Base-by-base conservation (phyloP, 441 rosid species). In the Corymbia calophylla region DNA sequence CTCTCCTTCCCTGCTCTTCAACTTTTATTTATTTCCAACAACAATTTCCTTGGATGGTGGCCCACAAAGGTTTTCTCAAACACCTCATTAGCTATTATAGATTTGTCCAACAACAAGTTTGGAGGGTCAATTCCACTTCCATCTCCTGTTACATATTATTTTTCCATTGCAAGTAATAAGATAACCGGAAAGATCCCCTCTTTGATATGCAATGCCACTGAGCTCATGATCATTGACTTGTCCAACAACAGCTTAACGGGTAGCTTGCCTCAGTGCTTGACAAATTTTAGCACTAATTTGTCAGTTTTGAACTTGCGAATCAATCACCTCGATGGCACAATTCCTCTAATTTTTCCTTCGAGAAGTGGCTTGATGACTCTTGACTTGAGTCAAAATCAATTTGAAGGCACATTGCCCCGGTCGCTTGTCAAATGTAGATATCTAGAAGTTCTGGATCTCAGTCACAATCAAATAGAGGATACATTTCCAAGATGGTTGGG, bases 11-110 rank as follows among this genome's bases (percentile, higher is more conserved):
- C 14, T 4, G 0, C 1, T 25, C 64, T 58, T 58, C 0, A 58
- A 10, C 0, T 0, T 58, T 10, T 58, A 25, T 0, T 2, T 58
- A 4, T 58, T 1, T 58, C 64, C n/a, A 25, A 58, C 15, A 58
- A 58, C n/a, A 58, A 58, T 58, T 58, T 58, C n/a, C 2, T 0
- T 58, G n/a, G 64, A 58, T 5, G 0, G 3, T 25, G 64, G 64
- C n/a, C 64, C 3, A 10, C 1, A 4, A 0, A 58, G 0, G 0
- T 2, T 0, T 58, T 58, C 15, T 25, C 15, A 58, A 58, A 58
- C 15, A 10, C 64, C 64, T 58, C n/a, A 58, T 0, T 58, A 0
- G 0, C 0, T 10, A 0, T 2, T 58, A 58, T 25, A 58, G 64
- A 58, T 58, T 58, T 58, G 64, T 58, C 64, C n/a, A 1, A 58